phyloP scores from a whole-genome alignment of 2,329 filamentous ascomycete species.

The Dactylellina cionopaga region DNA sequence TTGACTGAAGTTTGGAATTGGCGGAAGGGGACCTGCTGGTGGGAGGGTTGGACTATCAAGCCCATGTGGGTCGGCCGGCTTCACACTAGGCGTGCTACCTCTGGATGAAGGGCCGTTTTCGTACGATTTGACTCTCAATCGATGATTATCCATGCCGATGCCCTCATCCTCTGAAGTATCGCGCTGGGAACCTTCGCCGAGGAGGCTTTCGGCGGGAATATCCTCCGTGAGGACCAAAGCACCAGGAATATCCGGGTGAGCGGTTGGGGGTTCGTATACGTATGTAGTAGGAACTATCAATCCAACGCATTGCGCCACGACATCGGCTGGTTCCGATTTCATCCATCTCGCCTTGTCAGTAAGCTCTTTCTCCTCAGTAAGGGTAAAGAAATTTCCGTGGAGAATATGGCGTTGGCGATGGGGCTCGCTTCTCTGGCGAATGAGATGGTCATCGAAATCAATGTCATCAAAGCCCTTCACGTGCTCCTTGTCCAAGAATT shows the following conservation, averaged over 20 bases:
- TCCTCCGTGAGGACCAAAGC: conserved; percentile 59
- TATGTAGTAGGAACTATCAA: conserved; percentile 64
- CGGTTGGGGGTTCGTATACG: conserved; percentile 26
- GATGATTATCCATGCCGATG: conserved; percentile 49
- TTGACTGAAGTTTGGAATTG: conserved; percentile 63
- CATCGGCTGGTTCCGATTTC: conserved; percentile 80
- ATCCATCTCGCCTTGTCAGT: conserved; percentile 80
- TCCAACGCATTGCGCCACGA: conserved; percentile 80
- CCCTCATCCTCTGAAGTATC: conserved; percentile 53
- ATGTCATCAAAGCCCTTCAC: conserved; percentile 76
- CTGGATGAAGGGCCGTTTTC: conserved; percentile 28
- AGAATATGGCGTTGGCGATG: conserved; percentile 78
- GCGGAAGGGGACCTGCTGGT: conserved; percentile 63
- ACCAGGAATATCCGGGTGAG: conserved; percentile 61
- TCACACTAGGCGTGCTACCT: conserved; percentile 41
- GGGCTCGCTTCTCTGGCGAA: conserved; percentile 77
- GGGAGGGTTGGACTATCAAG: conserved; percentile 73
- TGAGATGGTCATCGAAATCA: conserved; percentile 80
- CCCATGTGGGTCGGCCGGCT: conserved; percentile 21
- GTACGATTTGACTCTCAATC: conserved; percentile 16
- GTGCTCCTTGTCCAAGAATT: conserved; percentile 78
- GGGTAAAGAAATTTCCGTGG: conserved; percentile 84
- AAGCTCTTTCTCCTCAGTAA: conserved; percentile 82
- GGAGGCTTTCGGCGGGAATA: conserved; percentile 58
- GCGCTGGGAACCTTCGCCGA: conserved; percentile 53